A percentile compares a stretch with the other conserved stretches of the same genome.
These are phyloP conservation scores for Cystofilobasidium capitatum DNA, from an alignment of 768 basidiomycete species.

Conservation along the genomic window DNA sequence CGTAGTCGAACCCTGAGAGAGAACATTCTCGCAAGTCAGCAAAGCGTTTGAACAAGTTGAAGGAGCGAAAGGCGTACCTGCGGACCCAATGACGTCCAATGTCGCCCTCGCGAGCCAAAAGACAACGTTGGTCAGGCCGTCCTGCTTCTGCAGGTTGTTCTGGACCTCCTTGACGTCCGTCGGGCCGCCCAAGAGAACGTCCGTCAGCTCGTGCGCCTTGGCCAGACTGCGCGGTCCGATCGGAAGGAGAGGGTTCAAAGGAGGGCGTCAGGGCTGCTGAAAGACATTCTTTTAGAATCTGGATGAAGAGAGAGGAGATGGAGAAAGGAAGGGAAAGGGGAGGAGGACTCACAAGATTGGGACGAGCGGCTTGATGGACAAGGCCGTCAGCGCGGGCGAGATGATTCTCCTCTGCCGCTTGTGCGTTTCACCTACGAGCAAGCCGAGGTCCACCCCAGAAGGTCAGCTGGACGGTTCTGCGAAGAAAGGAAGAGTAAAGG, in stretches of 20 bases:
- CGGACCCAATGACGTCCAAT: conserved; percentile 20
- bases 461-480: too few species aligned
- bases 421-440: conserved; percentile 15
- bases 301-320: conserved; percentile 14
- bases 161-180: neutral
- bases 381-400: neutral
- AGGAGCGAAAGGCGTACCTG: conserved; percentile 5
- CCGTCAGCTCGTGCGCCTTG: conserved; percentile 13
- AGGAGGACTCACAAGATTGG: conserved; percentile 9
- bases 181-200: neutral
- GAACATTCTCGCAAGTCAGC: too few species aligned
- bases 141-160: neutral
- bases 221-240: neutral
- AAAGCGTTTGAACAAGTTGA: too few species aligned
- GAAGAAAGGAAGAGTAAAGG: neutral
- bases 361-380: neutral
- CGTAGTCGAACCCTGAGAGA: conserved; percentile 14
- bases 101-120: conserved; percentile 19
- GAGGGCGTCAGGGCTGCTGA: neutral
- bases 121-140: conserved; percentile 15
- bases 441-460: too few species aligned
- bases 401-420: conserved; percentile 16
- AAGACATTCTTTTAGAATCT: too few species aligned
- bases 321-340: neutral
- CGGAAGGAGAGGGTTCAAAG: neutral